Evolutionary conservation across 2,329 filamentous ascomycete species (phyloP).

Genomic region (Aspergillus transmontanensis): DNA sequence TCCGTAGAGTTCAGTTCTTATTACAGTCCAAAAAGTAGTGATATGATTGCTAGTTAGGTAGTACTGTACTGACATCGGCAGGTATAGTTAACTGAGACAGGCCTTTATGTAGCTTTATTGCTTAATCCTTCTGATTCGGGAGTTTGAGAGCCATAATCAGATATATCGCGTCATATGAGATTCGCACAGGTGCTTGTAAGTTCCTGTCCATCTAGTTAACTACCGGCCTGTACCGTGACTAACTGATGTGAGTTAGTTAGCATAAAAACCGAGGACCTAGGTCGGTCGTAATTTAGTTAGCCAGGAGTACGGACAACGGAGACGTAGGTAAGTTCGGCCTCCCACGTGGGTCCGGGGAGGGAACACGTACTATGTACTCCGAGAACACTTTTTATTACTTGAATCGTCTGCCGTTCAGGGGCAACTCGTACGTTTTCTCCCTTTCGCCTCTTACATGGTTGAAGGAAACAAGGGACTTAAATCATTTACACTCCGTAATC

Average conservation of each 20-base stretch:
- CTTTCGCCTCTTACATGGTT: neutral
- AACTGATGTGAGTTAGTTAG: neutral
- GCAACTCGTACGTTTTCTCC: neutral
- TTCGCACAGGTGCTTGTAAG: neutral
- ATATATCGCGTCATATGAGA: neutral
- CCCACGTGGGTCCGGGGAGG: conserved; percentile 1
- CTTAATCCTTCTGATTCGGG: neutral
- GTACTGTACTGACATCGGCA: neutral
- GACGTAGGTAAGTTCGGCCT: neutral
- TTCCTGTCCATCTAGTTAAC: neutral
- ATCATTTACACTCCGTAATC: neutral
- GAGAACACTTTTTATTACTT: neutral
- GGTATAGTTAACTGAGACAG: neutral
- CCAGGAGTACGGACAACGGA: neutral
- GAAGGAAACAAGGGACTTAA: neutral
- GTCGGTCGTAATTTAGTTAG: neutral
- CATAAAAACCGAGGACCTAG: conserved; percentile 6
- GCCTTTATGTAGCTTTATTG: neutral
- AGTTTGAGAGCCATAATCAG: neutral
- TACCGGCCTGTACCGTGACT: neutral
- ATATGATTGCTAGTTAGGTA: neutral
- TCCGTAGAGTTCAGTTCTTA: neutral
- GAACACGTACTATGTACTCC: neutral
- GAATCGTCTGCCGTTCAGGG: conserved; percentile 1
- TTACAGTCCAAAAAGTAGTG: neutral